Evolutionary conservation across 148 eudicot genomes (phyloP).

Genomic region (Bassia scoparia): DNA sequence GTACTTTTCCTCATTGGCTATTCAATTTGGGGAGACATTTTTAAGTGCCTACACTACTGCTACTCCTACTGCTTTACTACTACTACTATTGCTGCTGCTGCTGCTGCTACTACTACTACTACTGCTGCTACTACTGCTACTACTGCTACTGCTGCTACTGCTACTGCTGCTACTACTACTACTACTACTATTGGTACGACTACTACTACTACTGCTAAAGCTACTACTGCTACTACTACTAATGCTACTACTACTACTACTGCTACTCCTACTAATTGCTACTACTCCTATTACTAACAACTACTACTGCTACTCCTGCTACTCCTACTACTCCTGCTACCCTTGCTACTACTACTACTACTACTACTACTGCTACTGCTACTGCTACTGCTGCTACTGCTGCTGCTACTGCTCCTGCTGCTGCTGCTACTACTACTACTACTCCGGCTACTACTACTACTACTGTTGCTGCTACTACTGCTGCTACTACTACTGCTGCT

Average conservation of each 20-base stretch:
- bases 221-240: background rate
- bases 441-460: background rate
- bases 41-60: too few species aligned
- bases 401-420: background rate
- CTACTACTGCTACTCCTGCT: background rate
- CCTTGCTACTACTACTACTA: background rate
- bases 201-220: background rate
- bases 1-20: too few species aligned
- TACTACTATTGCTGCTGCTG: background rate
- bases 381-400: background rate
- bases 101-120: background rate
- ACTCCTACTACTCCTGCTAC: background rate
- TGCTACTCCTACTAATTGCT: background rate
- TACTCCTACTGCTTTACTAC: background rate
- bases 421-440: background rate
- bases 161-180: background rate
- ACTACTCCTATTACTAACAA: background rate
- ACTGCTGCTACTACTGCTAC: background rate
- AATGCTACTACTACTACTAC: background rate
- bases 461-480: background rate
- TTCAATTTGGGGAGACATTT: too few species aligned
- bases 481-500: background rate
- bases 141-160: too few species aligned
- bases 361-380: background rate
- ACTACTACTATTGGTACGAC: background rate